phyloP scores from a whole-genome alignment of 345 rosid species.

The Hypericum perforatum region DNA sequence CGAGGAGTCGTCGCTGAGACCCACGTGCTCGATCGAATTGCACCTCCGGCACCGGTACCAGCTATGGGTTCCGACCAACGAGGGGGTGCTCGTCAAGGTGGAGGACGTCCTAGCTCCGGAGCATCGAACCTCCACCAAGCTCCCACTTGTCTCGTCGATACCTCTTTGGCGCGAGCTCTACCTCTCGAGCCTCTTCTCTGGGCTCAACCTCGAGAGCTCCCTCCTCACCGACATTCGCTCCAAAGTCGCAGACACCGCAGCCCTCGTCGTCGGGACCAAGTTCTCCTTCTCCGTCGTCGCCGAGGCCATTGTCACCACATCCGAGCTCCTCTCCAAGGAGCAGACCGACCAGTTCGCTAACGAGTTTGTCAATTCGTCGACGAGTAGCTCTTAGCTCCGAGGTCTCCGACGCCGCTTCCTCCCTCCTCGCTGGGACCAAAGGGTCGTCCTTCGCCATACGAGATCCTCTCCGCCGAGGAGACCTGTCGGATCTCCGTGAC shows the following conservation, averaged over 20 bases:
- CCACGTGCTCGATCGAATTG: conserved; percentile 6
- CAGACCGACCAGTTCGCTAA: conserved; percentile 1
- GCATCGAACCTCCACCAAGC: not conserved
- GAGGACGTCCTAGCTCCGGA: conserved; percentile 11
- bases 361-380: too few relatives aligned
- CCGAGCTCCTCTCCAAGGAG: conserved; percentile 1
- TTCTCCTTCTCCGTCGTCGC: not conserved
- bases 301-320: conserved; percentile 1
- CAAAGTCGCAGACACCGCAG: conserved; percentile 1
- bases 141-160: conserved; percentile 6
- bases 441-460: not conserved
- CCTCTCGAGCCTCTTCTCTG: not conserved
- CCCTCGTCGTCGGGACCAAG: not conserved
- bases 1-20: not conserved
- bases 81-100: not conserved
- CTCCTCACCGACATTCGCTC: not conserved
- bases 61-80: conserved; percentile 6
- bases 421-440: not conserved
- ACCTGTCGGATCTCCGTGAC: not conserved
- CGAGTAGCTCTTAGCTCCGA: not conserved
- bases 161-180: conserved; percentile 11
- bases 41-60: conserved; percentile 8
- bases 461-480: conserved; percentile 4
- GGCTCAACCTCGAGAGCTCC: conserved; percentile 1
- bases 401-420: conserved; percentile 1